Conservation (phyloP, 2,329 filamentous ascomycete species). For the Corinectria fuckeliana region DNA sequence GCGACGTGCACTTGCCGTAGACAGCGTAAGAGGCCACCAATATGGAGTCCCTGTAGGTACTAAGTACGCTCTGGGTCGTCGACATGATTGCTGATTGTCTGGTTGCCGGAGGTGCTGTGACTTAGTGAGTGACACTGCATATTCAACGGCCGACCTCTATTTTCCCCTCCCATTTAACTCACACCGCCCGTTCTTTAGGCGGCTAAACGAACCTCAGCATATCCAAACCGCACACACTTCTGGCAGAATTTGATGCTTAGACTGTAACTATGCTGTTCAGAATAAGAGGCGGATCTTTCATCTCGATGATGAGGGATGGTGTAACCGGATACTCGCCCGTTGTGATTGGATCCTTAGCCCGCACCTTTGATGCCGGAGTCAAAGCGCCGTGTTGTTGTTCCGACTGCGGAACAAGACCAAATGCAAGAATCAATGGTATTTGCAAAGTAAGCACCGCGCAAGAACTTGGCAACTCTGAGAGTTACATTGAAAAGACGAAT, state of each 20-base stretch:
- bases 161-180: neutral
- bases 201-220: neutral
- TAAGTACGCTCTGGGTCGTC: constrained; percentile 74
- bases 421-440: neutral
- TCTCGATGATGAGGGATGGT: constrained; percentile 16
- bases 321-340: neutral
- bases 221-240: neutral
- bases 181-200: too few species aligned
- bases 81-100: constrained; percentile 68
- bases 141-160: constrained; percentile 7
- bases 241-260: too few species aligned
- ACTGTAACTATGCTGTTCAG: neutral
- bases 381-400: constrained; percentile 14
- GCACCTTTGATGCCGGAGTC: neutral
- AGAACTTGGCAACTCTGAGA: too few species aligned
- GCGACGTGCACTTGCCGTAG: neutral
- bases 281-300: constrained; percentile 1
- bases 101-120: constrained; percentile 36
- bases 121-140: constrained; percentile 1
- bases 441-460: neutral
- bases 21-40: neutral
- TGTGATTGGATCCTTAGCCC: constrained; percentile 5
- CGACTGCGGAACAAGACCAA: neutral
- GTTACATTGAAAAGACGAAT: too few species aligned
- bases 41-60: too few species aligned